Evolutionary conservation across 805 yeast species (phyloP).

Genomic region (Saturnispora mendoncae): DNA sequence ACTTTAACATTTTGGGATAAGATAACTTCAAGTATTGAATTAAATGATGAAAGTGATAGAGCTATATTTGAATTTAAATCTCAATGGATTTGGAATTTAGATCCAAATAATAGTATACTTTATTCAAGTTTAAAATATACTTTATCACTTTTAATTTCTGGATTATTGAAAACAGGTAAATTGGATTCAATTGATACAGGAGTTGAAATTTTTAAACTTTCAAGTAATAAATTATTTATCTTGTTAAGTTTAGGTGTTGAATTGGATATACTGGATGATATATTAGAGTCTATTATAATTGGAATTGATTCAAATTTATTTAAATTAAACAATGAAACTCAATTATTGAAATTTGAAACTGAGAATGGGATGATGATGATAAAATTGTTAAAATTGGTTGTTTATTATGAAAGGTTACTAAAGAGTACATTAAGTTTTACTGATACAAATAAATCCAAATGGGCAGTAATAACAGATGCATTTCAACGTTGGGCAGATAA

Average conservation of each 20-base stretch:
- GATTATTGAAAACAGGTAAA: background rate
- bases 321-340: conserved; percentile 12
- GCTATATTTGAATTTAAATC: conserved; percentile 1
- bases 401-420: conserved; percentile 17
- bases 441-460: conserved; percentile 14
- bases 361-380: conserved; percentile 9
- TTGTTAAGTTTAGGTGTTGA: conserved; percentile 3
- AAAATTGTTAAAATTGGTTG: conserved; percentile 18
- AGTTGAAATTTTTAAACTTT: background rate
- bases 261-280: conserved; percentile 1
- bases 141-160: background rate
- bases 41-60: background rate
- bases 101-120: background rate
- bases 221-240: background rate
- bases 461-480: conserved; percentile 11
- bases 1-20: conserved; percentile 5
- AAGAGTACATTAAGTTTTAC: conserved; percentile 12
- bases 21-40: background rate
- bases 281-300: conserved; percentile 1
- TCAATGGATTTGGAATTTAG: conserved; percentile 7
- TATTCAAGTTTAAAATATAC: conserved; percentile 2
- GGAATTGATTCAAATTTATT: conserved; percentile 15
- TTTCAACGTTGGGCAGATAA: conserved; percentile 17
- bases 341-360: conserved; percentile 7
- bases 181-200: conserved; percentile 1